Evolutionary conservation across 2,329 filamentous ascomycete species (phyloP).

Genomic region (Fusarium sambucinum): DNA sequence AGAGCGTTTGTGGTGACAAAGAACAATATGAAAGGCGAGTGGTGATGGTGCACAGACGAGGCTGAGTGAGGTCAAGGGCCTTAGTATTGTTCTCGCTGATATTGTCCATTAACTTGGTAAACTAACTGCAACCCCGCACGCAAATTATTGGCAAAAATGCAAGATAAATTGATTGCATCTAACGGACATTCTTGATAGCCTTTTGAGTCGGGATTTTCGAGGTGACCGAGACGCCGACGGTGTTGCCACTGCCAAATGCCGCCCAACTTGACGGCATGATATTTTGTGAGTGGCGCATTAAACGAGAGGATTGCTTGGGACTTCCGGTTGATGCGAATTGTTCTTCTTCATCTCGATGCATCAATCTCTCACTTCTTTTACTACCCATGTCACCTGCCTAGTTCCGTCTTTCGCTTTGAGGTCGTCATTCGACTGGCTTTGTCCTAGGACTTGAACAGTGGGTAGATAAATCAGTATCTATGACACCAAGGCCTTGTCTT

Average conservation of each 20-base stretch:
- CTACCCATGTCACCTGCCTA: background rate
- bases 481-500: background rate
- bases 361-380: background rate
- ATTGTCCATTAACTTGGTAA: slow-evolving; percentile 22
- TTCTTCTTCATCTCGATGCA: accelerated
- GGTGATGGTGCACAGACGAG: slow-evolving; percentile 37
- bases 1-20: slow-evolving; percentile 35
- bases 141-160: background rate
- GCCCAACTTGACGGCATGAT: background rate
- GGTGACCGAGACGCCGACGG: slow-evolving; percentile 3
- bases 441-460: background rate
- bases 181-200: background rate
- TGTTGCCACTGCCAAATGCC: slow-evolving; percentile 5
- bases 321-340: accelerated
- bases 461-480: background rate
- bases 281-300: background rate
- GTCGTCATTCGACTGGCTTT: background rate
- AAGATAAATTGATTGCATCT: background rate
- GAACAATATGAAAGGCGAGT: slow-evolving; percentile 36
- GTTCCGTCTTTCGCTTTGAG: background rate
- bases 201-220: background rate
- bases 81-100: slow-evolving; percentile 41
- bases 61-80: background rate
- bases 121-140: slow-evolving; percentile 2
- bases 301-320: background rate